phyloP scores from a whole-genome alignment of 305 asterid species.

The Caryopteris hybrid region DNA sequence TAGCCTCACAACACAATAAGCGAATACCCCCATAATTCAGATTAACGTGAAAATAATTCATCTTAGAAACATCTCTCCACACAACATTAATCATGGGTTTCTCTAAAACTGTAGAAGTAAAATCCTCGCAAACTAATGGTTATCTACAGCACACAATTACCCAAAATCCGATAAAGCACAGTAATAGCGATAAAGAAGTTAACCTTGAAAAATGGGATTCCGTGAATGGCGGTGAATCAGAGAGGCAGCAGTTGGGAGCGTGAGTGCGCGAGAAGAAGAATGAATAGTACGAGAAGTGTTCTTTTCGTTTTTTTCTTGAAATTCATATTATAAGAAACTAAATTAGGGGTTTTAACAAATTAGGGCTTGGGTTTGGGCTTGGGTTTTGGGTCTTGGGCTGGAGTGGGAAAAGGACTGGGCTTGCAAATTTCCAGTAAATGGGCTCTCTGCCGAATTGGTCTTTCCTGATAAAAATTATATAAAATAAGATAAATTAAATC shows the following conservation, averaged over 20 bases:
- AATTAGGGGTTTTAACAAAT: not conserved
- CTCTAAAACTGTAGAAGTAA: too few species aligned
- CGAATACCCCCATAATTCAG: not conserved
- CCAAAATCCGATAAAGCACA: not conserved
- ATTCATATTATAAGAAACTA: not conserved
- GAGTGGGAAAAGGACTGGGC: not conserved
- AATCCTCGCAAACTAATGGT: too few species aligned
- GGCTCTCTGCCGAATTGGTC: too few species aligned
- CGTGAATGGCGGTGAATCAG: not conserved
- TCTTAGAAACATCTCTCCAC: not conserved
- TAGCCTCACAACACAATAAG: not conserved
- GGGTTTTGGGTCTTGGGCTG: not conserved
- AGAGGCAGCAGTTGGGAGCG: not conserved
- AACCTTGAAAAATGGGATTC: not conserved
- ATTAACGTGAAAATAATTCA: not conserved
- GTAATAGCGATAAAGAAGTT: not conserved
- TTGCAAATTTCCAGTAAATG: too few species aligned
- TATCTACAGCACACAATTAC: not conserved
- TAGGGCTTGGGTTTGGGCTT: not conserved
- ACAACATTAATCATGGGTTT: not conserved
- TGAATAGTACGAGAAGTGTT: not conserved
- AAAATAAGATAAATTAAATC: too few species aligned
- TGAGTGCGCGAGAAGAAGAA: not conserved
- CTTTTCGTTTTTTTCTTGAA: not conserved
- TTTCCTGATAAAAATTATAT: too few species aligned